Percentiles rank a stretch among this genome's conserved stretches.
Evolutionary conservation across 306 rosid genomes (phyloP).

Genomic region (Begonia loranthoides): DNA sequence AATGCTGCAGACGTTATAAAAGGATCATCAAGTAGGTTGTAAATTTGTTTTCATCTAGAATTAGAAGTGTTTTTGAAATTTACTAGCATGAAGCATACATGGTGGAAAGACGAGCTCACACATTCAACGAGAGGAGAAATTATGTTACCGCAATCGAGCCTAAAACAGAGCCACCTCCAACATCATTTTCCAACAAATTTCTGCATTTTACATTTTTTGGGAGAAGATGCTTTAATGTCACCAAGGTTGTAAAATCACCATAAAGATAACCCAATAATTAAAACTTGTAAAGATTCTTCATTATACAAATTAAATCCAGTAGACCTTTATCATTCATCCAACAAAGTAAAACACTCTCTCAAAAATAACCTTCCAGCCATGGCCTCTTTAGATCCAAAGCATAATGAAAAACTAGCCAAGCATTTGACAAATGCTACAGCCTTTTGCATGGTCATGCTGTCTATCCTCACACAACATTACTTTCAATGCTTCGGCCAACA

Average conservation of each 20-base stretch:
- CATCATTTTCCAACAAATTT: constrained; percentile 89
- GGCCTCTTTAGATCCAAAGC: constrained; percentile 76
- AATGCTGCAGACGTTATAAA: no score
- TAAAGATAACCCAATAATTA: constrained; percentile 9
- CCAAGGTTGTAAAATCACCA: constrained; percentile 46
- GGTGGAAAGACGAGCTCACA: neutral
- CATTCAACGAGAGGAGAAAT: neutral
- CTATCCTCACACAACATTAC: constrained; percentile 88
- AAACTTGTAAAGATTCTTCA: constrained; percentile 4
- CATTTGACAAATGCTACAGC: constrained; percentile 94
- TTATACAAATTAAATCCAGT: neutral
- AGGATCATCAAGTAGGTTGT: no score
- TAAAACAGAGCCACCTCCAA: constrained; percentile 86
- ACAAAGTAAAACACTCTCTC: neutral
- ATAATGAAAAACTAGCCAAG: constrained; percentile 56
- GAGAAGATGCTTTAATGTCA: constrained; percentile 81
- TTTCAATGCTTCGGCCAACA: constrained; percentile 86
- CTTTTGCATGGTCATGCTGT: constrained; percentile 98
- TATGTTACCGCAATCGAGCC: constrained; percentile 59
- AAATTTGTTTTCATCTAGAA: no score
- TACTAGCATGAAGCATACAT: neutral
- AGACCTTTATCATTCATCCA: neutral
- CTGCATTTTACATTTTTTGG: constrained; percentile 86
- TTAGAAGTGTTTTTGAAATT: neutral
- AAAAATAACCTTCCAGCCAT: constrained; percentile 59